phyloP scores from a whole-genome alignment of 805 yeast genomes.

The Sporopachydermia lactativora region DNA sequence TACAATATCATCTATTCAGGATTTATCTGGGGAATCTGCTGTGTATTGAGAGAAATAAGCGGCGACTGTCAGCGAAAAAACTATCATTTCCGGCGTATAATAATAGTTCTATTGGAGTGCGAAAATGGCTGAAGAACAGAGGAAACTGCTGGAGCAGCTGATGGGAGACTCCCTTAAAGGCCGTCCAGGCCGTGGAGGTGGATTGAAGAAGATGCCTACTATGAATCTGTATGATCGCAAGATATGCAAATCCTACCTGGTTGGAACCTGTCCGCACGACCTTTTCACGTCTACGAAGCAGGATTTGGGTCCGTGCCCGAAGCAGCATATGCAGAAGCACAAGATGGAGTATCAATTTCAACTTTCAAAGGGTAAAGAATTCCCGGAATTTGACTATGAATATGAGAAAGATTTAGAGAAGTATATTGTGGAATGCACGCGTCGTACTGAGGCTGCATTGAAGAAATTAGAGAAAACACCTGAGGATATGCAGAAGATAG shows the following conservation, averaged over 20 bases:
- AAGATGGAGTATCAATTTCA: conserved; percentile 51
- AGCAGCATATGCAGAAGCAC: conserved; percentile 59
- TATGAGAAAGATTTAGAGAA: conserved; percentile 32
- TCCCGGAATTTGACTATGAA: conserved; percentile 33
- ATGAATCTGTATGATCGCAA: conserved; percentile 36
- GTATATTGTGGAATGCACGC: conserved; percentile 53
- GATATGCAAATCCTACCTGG: conserved; percentile 71
- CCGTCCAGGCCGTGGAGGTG: conserved; percentile 14
- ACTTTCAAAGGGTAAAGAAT: conserved; percentile 22
- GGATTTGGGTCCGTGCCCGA: conserved; percentile 69
- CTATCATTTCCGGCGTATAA: conserved; percentile 1
- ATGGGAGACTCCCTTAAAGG: conserved; percentile 49
- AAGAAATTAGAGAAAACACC: conserved; percentile 57
- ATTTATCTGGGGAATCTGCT: no score
- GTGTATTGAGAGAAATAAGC: no score
- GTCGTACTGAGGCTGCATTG: conserved; percentile 46
- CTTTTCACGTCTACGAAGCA: conserved; percentile 71
- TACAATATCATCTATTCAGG: no score
- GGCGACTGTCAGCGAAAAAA: no score
- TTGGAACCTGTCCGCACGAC: conserved; percentile 80
- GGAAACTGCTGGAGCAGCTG: conserved; percentile 61
- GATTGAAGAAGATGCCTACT: conserved; percentile 20
- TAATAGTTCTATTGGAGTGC: conserved; percentile 6
- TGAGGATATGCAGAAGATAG: conserved; percentile 52
- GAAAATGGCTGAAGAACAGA: conserved; percentile 56